phyloP scores from a whole-genome alignment of 2,329 filamentous ascomycete species.

The Berkeleyomyces rouxiae region DNA sequence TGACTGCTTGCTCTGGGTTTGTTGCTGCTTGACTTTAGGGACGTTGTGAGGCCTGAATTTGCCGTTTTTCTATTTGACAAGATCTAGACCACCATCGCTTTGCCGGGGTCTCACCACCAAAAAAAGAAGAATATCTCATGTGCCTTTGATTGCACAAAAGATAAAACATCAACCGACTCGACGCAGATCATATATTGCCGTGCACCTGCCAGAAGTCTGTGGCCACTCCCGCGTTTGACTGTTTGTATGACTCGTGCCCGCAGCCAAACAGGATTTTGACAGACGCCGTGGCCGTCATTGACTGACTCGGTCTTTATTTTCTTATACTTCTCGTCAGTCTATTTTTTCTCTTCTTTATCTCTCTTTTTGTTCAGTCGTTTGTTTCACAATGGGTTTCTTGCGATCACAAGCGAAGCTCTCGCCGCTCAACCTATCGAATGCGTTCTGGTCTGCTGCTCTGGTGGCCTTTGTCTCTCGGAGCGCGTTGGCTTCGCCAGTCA shows the following conservation, averaged over 20 bases:
- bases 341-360: background rate
- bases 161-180: background rate
- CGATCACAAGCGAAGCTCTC: background rate
- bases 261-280: background rate
- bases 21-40: background rate
- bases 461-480: conserved; percentile 9
- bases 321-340: background rate
- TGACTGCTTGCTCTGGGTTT: background rate
- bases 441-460: conserved; percentile 2
- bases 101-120: background rate
- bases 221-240: background rate
- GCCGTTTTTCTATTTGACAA: background rate
- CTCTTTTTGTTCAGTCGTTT: background rate
- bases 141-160: background rate
- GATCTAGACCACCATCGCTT: background rate
- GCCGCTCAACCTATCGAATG: conserved; percentile 4
- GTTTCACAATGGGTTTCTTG: background rate
- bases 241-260: background rate
- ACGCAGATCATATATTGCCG: background rate
- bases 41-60: background rate
- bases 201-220: background rate
- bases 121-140: background rate
- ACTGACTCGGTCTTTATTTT: conserved; percentile 2
- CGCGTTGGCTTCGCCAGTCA: background rate
- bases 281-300: background rate